A percentile compares a stretch with the other conserved stretches of the same genome.
phyloP scores from a whole-genome alignment of 345 rosid species.

The Pseudoturritis turrita region DNA sequence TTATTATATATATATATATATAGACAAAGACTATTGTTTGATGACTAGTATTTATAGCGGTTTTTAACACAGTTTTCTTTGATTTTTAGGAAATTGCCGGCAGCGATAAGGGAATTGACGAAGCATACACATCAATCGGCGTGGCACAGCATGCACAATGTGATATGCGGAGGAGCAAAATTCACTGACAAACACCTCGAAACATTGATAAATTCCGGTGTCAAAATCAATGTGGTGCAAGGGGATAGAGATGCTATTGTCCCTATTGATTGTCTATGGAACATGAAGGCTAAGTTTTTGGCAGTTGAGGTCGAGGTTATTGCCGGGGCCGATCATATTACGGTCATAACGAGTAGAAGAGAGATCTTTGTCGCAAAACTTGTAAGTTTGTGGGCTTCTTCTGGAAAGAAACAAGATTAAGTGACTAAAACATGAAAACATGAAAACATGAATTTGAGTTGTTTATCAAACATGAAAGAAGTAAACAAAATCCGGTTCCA shows the following conservation, averaged over 20 bases:
- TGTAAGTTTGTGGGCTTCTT: conserved; percentile 48
- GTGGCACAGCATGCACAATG: conserved; percentile 81
- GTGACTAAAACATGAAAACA: neutral
- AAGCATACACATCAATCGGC: conserved; percentile 83
- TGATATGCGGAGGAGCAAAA: conserved; percentile 71
- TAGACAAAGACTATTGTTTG: neutral
- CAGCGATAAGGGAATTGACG: conserved; percentile 36
- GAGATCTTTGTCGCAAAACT: conserved; percentile 41
- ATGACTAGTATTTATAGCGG: neutral
- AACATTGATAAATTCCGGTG: conserved; percentile 28
- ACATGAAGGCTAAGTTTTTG: conserved; percentile 48
- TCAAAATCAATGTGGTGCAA: conserved; percentile 49
- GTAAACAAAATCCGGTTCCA: no score
- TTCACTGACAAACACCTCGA: conserved; percentile 46
- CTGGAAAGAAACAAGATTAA: conserved; percentile 2
- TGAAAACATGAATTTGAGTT: neutral
- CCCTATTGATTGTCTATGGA: conserved; percentile 52
- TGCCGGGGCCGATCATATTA: conserved; percentile 39
- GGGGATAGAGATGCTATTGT: conserved; percentile 52
- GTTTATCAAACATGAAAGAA: no score
- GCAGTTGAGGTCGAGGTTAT: conserved; percentile 40
- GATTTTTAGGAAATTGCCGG: conserved; percentile 44
- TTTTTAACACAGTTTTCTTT: neutral
- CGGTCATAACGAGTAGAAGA: conserved; percentile 52
- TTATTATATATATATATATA: neutral